Evolutionary conservation across 495 filamentous ascomycete genomes (phyloP), one percentile per base, ranked within the genome.

Genomic region (Trichocladium antarcticum): DNA sequence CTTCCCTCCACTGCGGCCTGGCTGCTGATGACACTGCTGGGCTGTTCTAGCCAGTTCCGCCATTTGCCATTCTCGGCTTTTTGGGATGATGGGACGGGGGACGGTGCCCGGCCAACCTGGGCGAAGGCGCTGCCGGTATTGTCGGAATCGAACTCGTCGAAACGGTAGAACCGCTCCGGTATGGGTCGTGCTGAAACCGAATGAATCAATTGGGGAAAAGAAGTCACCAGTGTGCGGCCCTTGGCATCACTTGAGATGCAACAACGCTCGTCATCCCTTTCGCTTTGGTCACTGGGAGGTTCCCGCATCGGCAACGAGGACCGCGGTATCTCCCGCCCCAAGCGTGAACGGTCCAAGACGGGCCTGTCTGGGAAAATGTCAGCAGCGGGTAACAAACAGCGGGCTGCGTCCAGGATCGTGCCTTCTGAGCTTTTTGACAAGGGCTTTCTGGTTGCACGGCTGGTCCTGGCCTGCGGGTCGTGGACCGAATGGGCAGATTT

Each of bases 111-210:
- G 4, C 58, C 60, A 38, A 58, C 52, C 34, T 58, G 58, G 11
- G 60, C 62, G 1, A 58, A 9, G 28, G 45, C 46, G 21, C 56
- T 65, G n/a, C 44, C 45, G 9, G 48, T 55, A 17, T 56, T 48
- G 12, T 48, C 47, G 20, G 62, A 61, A 21, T 54, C 51, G 2
- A 49, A 28, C 2, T 34, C 19, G 6, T 35, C 36, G 6, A 40
- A 21, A 16, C 28, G 29, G 36, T 46, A 44, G 6, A 53, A 31
- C 0, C 22, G 38, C 7, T 36, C 37, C 7, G 53, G 50, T 20
- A 53, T 29, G 1, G 31, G 39, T 29, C 57, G 54, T 7, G 46
- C 3, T 9, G 61, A 55, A 20, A 57, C 20, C 5, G 59, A 59
- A 3, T 55, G 49, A 12, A 31, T 31, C 3, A 57, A 24, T 4